Evolutionary conservation across 2,329 filamentous ascomycete species (phyloP), one percentile per base, ranked within the genome.

Genomic region (Penicillium sp.): DNA sequence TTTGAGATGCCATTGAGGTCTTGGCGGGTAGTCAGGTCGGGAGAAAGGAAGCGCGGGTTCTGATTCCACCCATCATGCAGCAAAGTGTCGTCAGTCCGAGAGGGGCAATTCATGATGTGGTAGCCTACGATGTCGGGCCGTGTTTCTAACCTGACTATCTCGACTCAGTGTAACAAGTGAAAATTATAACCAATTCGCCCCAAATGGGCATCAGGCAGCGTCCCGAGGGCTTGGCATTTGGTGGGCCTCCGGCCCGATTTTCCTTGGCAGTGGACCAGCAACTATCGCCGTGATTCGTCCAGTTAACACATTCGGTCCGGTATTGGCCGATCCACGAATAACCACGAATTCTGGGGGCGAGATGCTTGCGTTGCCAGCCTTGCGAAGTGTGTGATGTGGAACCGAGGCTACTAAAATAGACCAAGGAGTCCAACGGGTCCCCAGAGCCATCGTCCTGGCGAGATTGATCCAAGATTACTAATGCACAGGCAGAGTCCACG

Each of bases 1-100:
- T 83, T 83, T 60, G 78, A 72, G 58, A 80, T 80, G 58, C 81
- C 81, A 58, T 82, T 82, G 55, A 83, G 72, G 64, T 83, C 81
- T 72, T 82, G 76, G 61, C 80, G 72, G 39, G 81, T 82, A 27
- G 81, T 83, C 46, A 80, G 67, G 46, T 78, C 74, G 21, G 78
- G 65, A 25, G 79, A 75, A 50, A 83, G 68, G 25, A 73, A 75
- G 1, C 79, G 75, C 32, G 81, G 81, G 67, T 74, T 81, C 71
- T 83, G 81, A 67, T 83, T 83, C 75, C 77, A 83, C 29, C 74
- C 72, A 47, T 78, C 76, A 58, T 81, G 79, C 46, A 75, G 67
- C 48, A 78, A 71, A 47, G 69, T 72, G 55, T 76, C 73, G 61
- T 83, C 81, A 46, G 79, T 81, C 58, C 80, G 77, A 31, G 80